Conservation (phyloP, 208 protist species). For the Crithidia sp. region DNA sequence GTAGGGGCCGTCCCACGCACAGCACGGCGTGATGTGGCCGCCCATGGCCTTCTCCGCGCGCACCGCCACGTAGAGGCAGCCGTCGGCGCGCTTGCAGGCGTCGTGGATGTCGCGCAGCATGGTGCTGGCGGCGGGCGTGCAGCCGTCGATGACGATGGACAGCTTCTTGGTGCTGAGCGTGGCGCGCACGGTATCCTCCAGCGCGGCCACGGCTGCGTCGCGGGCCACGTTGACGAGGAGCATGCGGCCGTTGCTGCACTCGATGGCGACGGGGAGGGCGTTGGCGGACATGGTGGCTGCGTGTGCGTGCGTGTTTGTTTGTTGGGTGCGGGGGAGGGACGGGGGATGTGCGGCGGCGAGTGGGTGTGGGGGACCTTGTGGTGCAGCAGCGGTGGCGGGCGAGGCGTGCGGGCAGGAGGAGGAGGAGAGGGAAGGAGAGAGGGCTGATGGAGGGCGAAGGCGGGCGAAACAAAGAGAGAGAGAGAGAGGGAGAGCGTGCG, state of each 20-base stretch:
- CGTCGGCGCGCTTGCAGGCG: conserved; percentile 22
- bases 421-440: too few species aligned
- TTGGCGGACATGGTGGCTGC: conserved; percentile 8
- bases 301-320: too few species aligned
- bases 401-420: too few species aligned
- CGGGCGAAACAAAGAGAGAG: too few species aligned
- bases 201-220: conserved; percentile 25
- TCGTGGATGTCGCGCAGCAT: conserved; percentile 22
- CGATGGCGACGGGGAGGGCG: conserved; percentile 15
- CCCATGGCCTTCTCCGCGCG: conserved; percentile 13
- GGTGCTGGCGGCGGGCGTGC: conserved; percentile 19
- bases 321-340: too few species aligned
- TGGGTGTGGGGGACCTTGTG: too few species aligned
- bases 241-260: conserved; percentile 14
- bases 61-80: conserved; percentile 26
- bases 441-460: too few species aligned
- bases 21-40: neutral
- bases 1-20: neutral
- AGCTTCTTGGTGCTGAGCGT: conserved; percentile 16
- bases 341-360: too few species aligned
- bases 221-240: conserved; percentile 24
- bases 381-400: too few species aligned
- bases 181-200: conserved; percentile 15
- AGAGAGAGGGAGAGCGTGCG: too few species aligned
- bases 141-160: conserved; percentile 31